These are phyloP conservation scores for Lactifluus subvellereus DNA, from an alignment of 768 basidiomycete genomes.

Conservation along the genomic window DNA sequence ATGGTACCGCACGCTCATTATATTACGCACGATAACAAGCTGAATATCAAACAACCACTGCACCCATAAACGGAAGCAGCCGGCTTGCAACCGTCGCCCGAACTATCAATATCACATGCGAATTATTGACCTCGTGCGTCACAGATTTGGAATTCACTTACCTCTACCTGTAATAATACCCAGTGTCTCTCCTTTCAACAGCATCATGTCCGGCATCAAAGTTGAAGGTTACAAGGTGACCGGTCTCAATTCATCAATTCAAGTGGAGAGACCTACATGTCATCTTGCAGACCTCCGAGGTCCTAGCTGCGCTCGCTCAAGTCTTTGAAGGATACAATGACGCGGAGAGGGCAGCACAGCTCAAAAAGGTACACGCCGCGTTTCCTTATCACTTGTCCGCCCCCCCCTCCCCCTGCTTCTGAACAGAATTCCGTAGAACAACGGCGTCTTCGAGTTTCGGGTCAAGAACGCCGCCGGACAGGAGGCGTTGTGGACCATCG, in stretches of 20 bases:
- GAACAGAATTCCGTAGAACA: constrained; percentile 40
- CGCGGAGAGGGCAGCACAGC: constrained; percentile 56
- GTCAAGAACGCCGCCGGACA: constrained; percentile 69
- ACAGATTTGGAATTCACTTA: background rate
- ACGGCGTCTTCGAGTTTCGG: constrained; percentile 82
- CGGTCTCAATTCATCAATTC: background rate
- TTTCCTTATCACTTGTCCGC: background rate
- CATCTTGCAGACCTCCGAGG: constrained; percentile 53
- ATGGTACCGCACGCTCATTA: constrained; percentile 11
- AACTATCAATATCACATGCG: background rate
- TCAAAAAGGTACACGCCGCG: constrained; percentile 58
- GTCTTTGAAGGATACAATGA: constrained; percentile 52
- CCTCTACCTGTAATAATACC: too few relatives aligned
- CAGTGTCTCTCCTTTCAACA: background rate
- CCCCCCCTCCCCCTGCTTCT: background rate
- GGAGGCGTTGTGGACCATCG: constrained; percentile 83
- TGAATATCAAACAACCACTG: background rate
- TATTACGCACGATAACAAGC: background rate
- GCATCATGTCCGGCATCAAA: constrained; percentile 23
- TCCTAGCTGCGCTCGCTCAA: constrained; percentile 47
- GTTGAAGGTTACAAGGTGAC: constrained; percentile 23
- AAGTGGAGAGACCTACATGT: background rate
- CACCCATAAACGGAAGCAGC: too few relatives aligned
- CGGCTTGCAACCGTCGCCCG: too few relatives aligned
- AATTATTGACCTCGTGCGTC: too few relatives aligned